Base-by-base conservation (phyloP, 495 filamentous ascomycete species). In the Penicillium desertorum region DNA sequence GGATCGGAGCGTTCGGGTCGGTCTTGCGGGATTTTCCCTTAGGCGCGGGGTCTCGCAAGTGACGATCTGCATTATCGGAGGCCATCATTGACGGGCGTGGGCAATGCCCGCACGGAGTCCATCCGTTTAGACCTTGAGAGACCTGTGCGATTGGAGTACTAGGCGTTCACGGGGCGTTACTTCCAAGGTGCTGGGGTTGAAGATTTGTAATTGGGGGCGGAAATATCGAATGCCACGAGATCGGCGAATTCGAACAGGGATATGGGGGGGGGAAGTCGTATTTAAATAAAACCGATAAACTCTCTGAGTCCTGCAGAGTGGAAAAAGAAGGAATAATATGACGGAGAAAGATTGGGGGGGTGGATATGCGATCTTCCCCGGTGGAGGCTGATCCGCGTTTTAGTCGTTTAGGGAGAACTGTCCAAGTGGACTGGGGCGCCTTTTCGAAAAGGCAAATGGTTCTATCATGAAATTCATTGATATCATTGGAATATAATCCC, bases 21-120 rank as follows among this genome's bases (percentile, higher is more conserved):
- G 58, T 62, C 34, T 71, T 71, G 54, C 70, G 68, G 43, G 61
- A 51, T 62, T 70, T 71, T 19, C 56, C 63, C 50, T 67, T 65
- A 8, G 70, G 49, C 45, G 62, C 37, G 12, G 69, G 58, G 20
- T 71, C 68, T 60, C 46, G 63, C 10, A 51, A 19, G 41, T 39
- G 44, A 25, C 41, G 47, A 27, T 50, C 51, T 41, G 47, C 30
- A 53, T 44, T 61, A 51, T 69, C 57, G 50, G 57, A 45, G 48
- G 56, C 17, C 64, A 67, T 67, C 27, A 44, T 62, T 44, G 23
- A 53, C 39, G 42, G 60, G 47, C 45, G 42, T 45, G 48, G 44
- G 19, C 51, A 36, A 41, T 22, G 51, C 59, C 58, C 57, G 52
- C 44, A 51, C 48, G 54, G 54, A 52, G 25, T 62, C 57, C 66